Conservation (phyloP, 1,284 basidiomycete species). For the Apiotrichum porosum region DNA sequence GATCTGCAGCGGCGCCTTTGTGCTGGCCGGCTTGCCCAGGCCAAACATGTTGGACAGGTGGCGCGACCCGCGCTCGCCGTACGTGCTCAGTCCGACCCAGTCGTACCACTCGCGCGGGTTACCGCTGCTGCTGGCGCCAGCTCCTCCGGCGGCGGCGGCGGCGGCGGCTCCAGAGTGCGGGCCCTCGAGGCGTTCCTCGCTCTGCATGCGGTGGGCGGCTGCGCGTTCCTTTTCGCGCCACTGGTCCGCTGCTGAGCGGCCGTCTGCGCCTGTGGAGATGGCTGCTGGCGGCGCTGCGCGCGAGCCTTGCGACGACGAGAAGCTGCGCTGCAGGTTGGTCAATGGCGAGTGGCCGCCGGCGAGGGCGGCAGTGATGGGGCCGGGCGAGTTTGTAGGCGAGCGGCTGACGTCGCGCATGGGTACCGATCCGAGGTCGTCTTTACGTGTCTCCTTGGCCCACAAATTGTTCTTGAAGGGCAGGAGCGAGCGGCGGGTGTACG, state of each 20-base stretch:
- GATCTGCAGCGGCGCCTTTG: too few species aligned
- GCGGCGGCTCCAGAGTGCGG: too few species aligned
- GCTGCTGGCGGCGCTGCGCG: too few species aligned
- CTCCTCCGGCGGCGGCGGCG: neutral
- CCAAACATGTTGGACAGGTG: too few species aligned
- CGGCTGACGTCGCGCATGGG: neutral
- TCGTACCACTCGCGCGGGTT: slow-evolving; percentile 7
- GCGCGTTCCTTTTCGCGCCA: neutral
- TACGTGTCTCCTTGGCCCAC: neutral
- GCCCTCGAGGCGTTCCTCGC: neutral
- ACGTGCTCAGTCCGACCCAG: slow-evolving; percentile 7
- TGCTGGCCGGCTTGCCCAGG: too few species aligned
- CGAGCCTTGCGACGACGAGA: too few species aligned
- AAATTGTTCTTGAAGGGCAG: slow-evolving; percentile 8
- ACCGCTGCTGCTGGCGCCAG: neutral
- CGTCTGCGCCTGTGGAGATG: too few species aligned
- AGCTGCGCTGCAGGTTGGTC: slow-evolving; percentile 7
- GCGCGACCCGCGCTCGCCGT: too few species aligned
- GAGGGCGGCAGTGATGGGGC: slow-evolving; percentile 13
- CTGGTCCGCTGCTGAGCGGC: too few species aligned
- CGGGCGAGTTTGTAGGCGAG: slow-evolving; percentile 1
- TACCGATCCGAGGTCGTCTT: neutral
- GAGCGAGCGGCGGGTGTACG: slow-evolving; percentile 6
- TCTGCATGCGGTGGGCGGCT: neutral
- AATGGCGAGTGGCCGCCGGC: slow-evolving; percentile 8